Percentiles rank a stretch among this genome's conserved stretches.
phyloP scores from a whole-genome alignment of 441 rosid genomes.

The Jatropha podagrica region DNA sequence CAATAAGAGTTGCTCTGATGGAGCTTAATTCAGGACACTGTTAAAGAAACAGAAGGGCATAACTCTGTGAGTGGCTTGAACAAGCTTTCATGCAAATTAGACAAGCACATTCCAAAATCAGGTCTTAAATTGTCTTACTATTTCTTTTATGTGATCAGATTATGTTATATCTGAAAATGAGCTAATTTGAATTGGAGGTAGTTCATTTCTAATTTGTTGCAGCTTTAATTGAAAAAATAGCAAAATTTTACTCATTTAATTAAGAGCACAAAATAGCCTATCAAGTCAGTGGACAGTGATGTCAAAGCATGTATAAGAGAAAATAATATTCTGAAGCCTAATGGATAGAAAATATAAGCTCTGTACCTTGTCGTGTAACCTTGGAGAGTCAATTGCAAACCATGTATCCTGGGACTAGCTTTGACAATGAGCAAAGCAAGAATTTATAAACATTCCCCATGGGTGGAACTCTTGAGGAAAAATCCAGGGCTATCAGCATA shows the following conservation, averaged over 20 bases:
- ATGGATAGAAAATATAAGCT: conserved; percentile 1
- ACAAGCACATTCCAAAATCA: not conserved
- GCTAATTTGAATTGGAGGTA: no score
- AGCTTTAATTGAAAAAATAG: no score
- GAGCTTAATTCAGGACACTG: not conserved
- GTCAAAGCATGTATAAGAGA: not conserved
- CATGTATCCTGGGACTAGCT: conserved; percentile 90
- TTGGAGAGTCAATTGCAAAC: conserved; percentile 84
- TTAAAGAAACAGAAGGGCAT: not conserved
- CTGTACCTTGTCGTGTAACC: conserved; percentile 63
- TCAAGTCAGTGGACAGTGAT: not conserved
- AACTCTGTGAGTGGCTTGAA: not conserved
- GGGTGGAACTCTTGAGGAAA: conserved; percentile 50
- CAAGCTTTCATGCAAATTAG: not conserved
- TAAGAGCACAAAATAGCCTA: not conserved
- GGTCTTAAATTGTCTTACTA: not conserved
- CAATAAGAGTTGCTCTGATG: not conserved
- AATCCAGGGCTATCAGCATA: conserved; percentile 60
- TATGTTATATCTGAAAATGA: no score
- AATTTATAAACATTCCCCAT: conserved; percentile 82
- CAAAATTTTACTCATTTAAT: no score
- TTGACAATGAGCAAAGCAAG: conserved; percentile 98
- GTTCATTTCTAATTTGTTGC: no score
- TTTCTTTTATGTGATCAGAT: no score
- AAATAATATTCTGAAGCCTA: not conserved